Base-by-base conservation (phyloP, 2,329 filamentous ascomycete species). In the Stagonosporopsis cucurbitacearum region DNA sequence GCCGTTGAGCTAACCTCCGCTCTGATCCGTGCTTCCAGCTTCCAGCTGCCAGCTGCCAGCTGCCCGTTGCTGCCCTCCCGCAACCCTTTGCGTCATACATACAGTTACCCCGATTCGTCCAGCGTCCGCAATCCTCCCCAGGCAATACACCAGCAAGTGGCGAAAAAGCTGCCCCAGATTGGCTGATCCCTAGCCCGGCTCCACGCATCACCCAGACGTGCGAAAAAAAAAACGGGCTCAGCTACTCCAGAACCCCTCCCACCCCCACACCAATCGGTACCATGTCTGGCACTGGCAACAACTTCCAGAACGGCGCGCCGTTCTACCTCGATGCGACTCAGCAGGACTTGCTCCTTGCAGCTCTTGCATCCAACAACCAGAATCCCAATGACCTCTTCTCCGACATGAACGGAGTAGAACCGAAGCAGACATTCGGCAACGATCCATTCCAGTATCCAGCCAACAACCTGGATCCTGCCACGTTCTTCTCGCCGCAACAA, bases 341-440 rank as follows among this genome's bases (percentile, higher is more conserved):
- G 62, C 79, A 81, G 65, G 75, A 80, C 59, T 74, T 82, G 9
- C 74, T 82, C 13, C 68, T 81, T 15, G 79, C 79, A 36, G 79
- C 80, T 15, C 70, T 82, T 53, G 75, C 74, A 32, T 81, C 80
- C 23, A 79, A 78, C 71, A 80, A 73, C 60, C 73, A 72, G 57
- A 67, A 68, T 48, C 63, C 66, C 12, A 66, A 68, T 47, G 64
- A 70, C 40, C 56, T 75, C 19, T 72, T 70, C 50, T 62, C 68
- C 4, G 50, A 52, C 25, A 37, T 49, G 32, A 45, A 23, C n/a
- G 40, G 35, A 15, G 13, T 50, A 5, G 44, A 49, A 52, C 58
- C 56, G 17, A 64, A 67, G 48, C 60, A 51, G 15, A 9, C 62
- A 2, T 51, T 69, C 42, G 61, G 53, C 58, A 67, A 67, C 35